Evolutionary conservation across 306 rosid species (phyloP).

Genomic region (Astragalus glycyphyllos): DNA sequence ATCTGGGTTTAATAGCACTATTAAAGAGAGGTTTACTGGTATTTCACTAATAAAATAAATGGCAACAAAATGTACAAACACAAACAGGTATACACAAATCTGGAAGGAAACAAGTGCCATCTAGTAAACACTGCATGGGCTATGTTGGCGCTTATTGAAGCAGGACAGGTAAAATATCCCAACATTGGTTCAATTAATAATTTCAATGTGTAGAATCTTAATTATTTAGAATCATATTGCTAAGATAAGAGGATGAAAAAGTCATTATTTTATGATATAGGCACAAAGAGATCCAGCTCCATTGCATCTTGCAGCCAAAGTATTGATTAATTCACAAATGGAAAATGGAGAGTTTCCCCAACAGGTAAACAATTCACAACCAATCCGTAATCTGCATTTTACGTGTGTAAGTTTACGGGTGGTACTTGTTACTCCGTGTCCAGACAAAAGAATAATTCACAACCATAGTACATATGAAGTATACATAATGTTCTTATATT

Average conservation of each 20-base stretch:
- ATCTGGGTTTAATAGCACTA: too few species aligned
- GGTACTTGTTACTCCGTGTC: too few species aligned
- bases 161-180: conserved; percentile 57
- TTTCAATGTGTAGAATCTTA: neutral
- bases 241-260: neutral
- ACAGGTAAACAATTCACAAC: conserved; percentile 57
- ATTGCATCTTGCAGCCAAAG: conserved; percentile 64
- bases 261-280: conserved; percentile 37
- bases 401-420: too few species aligned
- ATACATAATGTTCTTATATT: too few species aligned
- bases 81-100: conserved; percentile 67
- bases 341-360: conserved; percentile 76
- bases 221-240: neutral
- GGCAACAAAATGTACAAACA: conserved; percentile 19
- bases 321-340: conserved; percentile 65
- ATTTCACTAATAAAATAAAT: conserved; percentile 11
- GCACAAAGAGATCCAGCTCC: conserved; percentile 63
- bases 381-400: too few species aligned
- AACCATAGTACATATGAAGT: too few species aligned
- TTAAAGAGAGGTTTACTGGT: too few species aligned
- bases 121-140: conserved; percentile 79
- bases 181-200: neutral
- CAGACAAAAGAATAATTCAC: too few species aligned
- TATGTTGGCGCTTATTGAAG: conserved; percentile 71
- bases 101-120: conserved; percentile 62